Evolutionary conservation across 2,329 filamentous ascomycete species (phyloP), one percentile per base, ranked within the genome.

Genomic region (Akanthomyces dipterigenus): DNA sequence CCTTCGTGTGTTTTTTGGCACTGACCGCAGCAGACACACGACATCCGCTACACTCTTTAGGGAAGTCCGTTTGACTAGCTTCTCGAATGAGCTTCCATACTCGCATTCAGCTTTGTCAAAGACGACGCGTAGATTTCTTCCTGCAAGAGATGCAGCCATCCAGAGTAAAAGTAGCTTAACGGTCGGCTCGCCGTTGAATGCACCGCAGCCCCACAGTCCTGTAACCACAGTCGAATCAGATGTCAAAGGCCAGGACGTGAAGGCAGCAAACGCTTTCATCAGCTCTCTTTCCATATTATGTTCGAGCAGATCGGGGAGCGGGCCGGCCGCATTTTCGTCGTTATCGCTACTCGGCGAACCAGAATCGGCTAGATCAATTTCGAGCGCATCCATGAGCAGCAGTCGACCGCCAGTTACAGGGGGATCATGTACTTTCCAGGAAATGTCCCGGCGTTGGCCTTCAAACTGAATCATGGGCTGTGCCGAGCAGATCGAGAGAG

Each of bases 371-470:
- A 59, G 22, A 48, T 75, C 72, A 54, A 74, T 69, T 61, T 75
- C 73, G 6, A 75, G 61, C 0, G 72, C 72, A 38, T 75, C 73
- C 73, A 76, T 74, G 38, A 75, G 71, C 6, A 75, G 62, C 57
- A 75, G 69, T 5, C 66, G 66, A 6, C 71, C 70, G 5, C 71
- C 68, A 12, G 67, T 67, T 3, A 42, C 43, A 1, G 48, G 14
- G 1, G 45, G 22, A 2, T 49, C 51, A 26, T 67, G 53, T 9
- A 24, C 5, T 1, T 48, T 51, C 71, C 69, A 73, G 12, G 61
- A 51, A 16, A 74, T 66, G 12, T 70, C 64, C 9, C 73, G 67
- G 2, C 69, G 63, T 57, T 73, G 69, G 0, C 72, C 73, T 1
- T 50, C 57, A 16, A 73, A 67, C 9, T 65, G 65, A 9, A 71